Conservation (phyloP, 257 asterid species). For the Fraxinus excelsior region DNA sequence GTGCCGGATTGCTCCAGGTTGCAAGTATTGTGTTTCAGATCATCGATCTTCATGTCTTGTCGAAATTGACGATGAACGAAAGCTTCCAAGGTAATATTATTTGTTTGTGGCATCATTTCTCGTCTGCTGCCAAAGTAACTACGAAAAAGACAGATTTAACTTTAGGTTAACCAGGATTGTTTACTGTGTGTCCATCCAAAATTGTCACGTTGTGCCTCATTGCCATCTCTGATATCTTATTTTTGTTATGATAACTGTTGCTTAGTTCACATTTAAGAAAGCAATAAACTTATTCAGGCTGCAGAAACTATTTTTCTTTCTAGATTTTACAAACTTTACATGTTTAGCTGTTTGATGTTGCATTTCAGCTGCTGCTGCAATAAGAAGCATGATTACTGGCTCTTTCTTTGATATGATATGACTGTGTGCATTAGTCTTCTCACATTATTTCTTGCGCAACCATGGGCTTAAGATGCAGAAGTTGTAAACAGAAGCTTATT, state of each 20-base stretch:
- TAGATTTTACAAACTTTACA: background rate
- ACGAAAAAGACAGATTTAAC: background rate
- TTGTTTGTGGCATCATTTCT: slow-evolving; percentile 6
- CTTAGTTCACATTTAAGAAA: background rate
- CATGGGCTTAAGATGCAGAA: background rate
- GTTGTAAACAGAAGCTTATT: background rate
- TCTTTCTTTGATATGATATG: background rate
- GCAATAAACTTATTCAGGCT: background rate
- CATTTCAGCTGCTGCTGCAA: background rate
- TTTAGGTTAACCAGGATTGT: background rate
- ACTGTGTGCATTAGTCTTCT: background rate
- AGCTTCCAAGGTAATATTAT: slow-evolving; percentile 53
- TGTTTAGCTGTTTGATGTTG: background rate
- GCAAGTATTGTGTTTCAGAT: slow-evolving; percentile 87
- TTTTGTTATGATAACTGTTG: background rate
- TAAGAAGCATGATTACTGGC: background rate
- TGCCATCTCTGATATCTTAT: background rate
- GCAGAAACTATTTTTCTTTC: background rate
- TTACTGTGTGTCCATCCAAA: background rate
- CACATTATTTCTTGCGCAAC: background rate
- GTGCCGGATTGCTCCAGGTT: slow-evolving; percentile 95
- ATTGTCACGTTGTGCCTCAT: background rate
- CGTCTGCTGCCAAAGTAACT: background rate
- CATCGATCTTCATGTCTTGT: slow-evolving; percentile 91
- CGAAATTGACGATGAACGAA: slow-evolving; percentile 70